phyloP scores from a whole-genome alignment of 1,284 basidiomycete genomes.

The Austroboletus novae-zelandiae region DNA sequence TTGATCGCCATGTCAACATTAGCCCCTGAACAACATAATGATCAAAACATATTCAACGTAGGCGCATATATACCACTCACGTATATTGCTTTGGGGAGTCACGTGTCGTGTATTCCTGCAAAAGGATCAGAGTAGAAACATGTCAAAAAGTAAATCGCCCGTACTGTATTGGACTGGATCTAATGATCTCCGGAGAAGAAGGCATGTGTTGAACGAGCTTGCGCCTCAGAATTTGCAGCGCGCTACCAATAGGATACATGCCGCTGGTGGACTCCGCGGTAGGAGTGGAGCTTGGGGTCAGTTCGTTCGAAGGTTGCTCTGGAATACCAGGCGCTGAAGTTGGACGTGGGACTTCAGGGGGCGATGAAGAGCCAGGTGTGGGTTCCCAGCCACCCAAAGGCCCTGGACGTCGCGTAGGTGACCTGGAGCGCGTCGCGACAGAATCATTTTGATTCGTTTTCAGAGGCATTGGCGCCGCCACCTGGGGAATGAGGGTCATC shows the following conservation, averaged over 20 bases:
- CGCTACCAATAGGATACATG: constrained; percentile 14
- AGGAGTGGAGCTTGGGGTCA: constrained; percentile 1
- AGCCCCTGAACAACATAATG: constrained; percentile 40
- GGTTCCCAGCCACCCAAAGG: constrained; percentile 25
- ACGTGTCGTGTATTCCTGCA: constrained; percentile 33
- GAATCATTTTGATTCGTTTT: constrained; percentile 2
- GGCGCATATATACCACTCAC: constrained; percentile 36
- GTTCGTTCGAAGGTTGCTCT: constrained; percentile 10
- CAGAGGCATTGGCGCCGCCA: constrained; percentile 12
- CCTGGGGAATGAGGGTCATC: constrained; percentile 10
- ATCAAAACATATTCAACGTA: not conserved
- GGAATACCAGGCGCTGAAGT: not conserved
- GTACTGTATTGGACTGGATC: constrained; percentile 20
- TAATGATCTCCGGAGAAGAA: constrained; percentile 18
- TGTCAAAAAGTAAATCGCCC: not conserved
- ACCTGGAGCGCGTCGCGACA: constrained; percentile 16
- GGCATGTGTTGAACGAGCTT: constrained; percentile 28
- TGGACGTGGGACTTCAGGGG: constrained; percentile 1
- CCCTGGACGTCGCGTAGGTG: constrained; percentile 19
- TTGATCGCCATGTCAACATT: constrained; percentile 77
- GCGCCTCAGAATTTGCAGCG: constrained; percentile 29
- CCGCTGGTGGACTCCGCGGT: constrained; percentile 11
- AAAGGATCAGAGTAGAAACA: not conserved
- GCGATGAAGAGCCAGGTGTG: constrained; percentile 10
- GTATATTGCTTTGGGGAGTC: constrained; percentile 60